These are phyloP conservation scores for Isabelozyma pseudorhagii DNA, from an alignment of 805 yeast genomes.

Conservation along the genomic window DNA sequence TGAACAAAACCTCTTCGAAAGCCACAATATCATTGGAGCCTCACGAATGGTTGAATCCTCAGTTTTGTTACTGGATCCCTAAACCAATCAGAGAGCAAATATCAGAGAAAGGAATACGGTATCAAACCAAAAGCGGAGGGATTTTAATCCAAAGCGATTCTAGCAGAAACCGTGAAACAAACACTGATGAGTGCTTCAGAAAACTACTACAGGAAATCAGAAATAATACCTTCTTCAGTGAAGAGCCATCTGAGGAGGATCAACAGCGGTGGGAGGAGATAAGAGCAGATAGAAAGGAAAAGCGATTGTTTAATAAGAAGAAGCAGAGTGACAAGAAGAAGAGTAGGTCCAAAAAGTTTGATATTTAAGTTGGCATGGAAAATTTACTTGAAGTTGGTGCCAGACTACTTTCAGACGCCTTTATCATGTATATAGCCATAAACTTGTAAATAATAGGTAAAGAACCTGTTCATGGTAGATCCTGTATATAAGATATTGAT, in stretches of 20 bases:
- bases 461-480: background rate
- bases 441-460: background rate
- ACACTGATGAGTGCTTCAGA: slow-evolving; percentile 55
- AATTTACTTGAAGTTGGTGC: too few species aligned
- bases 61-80: slow-evolving; percentile 57
- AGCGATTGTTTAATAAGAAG: slow-evolving; percentile 31
- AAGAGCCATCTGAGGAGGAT: slow-evolving; percentile 46
- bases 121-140: slow-evolving; percentile 53
- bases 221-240: slow-evolving; percentile 42
- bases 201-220: slow-evolving; percentile 56
- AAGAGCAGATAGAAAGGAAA: slow-evolving; percentile 27
- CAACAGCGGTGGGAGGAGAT: slow-evolving; percentile 49
- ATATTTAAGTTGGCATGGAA: slow-evolving; percentile 4
- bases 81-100: slow-evolving; percentile 43
- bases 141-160: slow-evolving; percentile 60
- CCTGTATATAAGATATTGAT: background rate
- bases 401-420: background rate
- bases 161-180: slow-evolving; percentile 55
- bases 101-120: slow-evolving; percentile 39
- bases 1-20: slow-evolving; percentile 68
- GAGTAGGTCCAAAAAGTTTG: slow-evolving; percentile 32
- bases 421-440: background rate
- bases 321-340: slow-evolving; percentile 37
- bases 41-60: slow-evolving; percentile 41
- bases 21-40: slow-evolving; percentile 55